Evolutionary conservation across 805 yeast species (phyloP), one percentile per base, ranked within the genome.

Genomic region (Metschnikowia corniflorae): DNA sequence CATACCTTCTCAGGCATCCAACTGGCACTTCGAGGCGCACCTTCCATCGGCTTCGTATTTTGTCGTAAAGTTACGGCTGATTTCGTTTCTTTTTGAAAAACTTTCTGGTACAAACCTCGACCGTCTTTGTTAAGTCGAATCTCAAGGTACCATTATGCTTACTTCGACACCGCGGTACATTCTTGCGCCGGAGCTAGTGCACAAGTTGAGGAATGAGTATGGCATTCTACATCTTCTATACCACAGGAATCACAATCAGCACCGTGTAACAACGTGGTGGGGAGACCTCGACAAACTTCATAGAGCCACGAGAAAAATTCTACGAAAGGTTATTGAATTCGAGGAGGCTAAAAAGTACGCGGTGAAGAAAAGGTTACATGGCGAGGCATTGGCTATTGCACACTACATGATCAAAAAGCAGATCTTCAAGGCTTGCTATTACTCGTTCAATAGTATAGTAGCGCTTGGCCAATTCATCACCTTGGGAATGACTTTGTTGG

Each of bases 201-300:
- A 16, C 24, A 32, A 14, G 23, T 33, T 47, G 26, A 45, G 45
- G 16, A 64, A 60, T 31, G 96, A 88, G 58, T 75, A 61, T 35
- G 70, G 73, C 16, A 50, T 85, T 4, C 56, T 86, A 4, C 82
- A 77, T 45, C 58, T 86, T 26, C 45, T 86, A 3, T 78, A 82
- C 52, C 86, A 82, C 50, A 66, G 95, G 44, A 82, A 80, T 58
- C 68, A 71, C 35, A 86, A 86, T 55, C 96, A 88, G 55, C 95
- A 86, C 52, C 64, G 80, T 3, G 72, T 70, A 6, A 73, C 86
- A 20, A 51, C 54, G 7, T 88, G 96, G 96, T 88, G 95, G 91
- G 72, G 65, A 42, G 70, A 75, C 41, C 61, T 88, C 26, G 71
- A 78, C 42, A 70, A 80, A 7, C 50, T 86, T 18, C 84, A 82